Percentiles rank a stretch among this genome's conserved stretches.
Conservation (phyloP, 2,329 filamentous ascomycete species). For the Onygenales sp. region DNA sequence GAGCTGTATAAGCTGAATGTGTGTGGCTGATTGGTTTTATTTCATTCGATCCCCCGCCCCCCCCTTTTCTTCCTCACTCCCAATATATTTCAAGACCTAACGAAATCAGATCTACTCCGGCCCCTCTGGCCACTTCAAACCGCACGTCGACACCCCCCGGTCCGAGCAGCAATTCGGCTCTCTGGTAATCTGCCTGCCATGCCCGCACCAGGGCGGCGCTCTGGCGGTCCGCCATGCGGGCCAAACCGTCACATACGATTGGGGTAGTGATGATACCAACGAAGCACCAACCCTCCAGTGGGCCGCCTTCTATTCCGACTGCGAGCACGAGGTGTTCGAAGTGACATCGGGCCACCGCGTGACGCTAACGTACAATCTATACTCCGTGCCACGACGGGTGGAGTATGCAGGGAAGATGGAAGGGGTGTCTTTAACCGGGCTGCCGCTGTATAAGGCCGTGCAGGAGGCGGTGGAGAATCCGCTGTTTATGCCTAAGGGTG, state of each 20-base stretch:
- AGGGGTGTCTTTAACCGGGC: too few species aligned
- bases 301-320: slow-evolving; percentile 31
- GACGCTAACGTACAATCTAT: slow-evolving; percentile 54
- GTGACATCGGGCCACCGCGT: slow-evolving; percentile 45
- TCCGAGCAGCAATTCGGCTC: slow-evolving; percentile 42
- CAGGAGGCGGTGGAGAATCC: too few species aligned
- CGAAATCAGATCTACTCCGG: slow-evolving; percentile 39
- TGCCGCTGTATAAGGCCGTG: too few species aligned
- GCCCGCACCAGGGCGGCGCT: slow-evolving; percentile 22
- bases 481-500: background rate
- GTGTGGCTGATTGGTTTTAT: background rate
- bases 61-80: background rate
- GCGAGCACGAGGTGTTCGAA: slow-evolving; percentile 30
- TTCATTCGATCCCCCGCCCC: background rate
- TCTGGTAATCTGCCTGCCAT: slow-evolving; percentile 44
- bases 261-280: slow-evolving; percentile 8
- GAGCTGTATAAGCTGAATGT: slow-evolving; percentile 53
- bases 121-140: slow-evolving; percentile 42
- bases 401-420: too few species aligned
- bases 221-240: slow-evolving; percentile 25
- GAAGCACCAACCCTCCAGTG: slow-evolving; percentile 19
- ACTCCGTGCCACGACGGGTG: slow-evolving; percentile 6
- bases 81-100: background rate
- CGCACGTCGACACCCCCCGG: slow-evolving; percentile 47
- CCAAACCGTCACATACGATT: slow-evolving; percentile 18